Evolutionary conservation across 169 alveolate species (phyloP), one percentile per base, ranked within the genome.

Genomic region (Plasmodium blacklocki): DNA sequence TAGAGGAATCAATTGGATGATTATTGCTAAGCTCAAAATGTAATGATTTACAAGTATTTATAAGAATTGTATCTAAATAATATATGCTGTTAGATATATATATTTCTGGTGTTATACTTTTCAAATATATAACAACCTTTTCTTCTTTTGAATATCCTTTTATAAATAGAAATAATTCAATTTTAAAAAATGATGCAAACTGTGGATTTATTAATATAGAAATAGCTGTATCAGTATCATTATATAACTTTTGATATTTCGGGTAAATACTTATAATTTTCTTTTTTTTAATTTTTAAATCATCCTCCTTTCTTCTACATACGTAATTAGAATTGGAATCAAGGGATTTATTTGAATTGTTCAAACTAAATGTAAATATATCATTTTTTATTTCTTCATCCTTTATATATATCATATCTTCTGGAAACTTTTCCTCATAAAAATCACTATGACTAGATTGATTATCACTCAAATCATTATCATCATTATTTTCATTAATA

Each of bases 151-250:
- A 64, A 21, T 78, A 78, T 67, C 89, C 89, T 64, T 70, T 78
- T 64, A 78, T 78, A 78, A 64, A 78, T 52, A 78, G 15, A 59
- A 64, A 78, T 64, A 78, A 18, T 12, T 26, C 78, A 49, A 78
- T 78, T 78, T 78, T 78, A 56, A 49, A 78, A 78, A 78, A 78
- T 50, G 89, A 56, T n/a, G 89, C 89, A 78, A 78, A 78, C 15
- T 18, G 14, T 14, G 89, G 89, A 66, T 50, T 19, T 18, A 78
- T n/a, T 12, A 62, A 15, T 21, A 78, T 15, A 4, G 75, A 64
- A 6, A 78, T 50, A 59, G 76, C n/a, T 32, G 76, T 66, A 43
- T 78, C 67, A 2, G 76, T 78, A 12, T 78, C 89, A 21, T 47
- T 78, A 54, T 63, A 78, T 15, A 78, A 47, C 64, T 78, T 78